phyloP scores from a whole-genome alignment of 1,284 basidiomycete genomes.

The Mrakiaceae sp. region DNA sequence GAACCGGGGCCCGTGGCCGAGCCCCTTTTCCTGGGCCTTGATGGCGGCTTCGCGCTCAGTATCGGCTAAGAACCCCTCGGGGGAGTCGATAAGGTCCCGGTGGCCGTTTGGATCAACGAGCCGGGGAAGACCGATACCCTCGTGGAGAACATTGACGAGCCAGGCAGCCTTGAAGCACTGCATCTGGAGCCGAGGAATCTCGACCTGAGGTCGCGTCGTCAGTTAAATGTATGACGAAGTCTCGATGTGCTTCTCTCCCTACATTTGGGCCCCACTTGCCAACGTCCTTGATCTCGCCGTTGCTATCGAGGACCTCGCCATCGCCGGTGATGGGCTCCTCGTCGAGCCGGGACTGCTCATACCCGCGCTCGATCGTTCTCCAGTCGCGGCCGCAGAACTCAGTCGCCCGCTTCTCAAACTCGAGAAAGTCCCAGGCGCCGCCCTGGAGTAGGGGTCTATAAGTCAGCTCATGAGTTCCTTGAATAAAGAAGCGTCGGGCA shows the following conservation, averaged over 20 bases:
- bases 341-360: constrained; percentile 43
- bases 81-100: constrained; percentile 22
- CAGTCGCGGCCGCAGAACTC: constrained; percentile 75
- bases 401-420: constrained; percentile 85
- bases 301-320: constrained; percentile 41
- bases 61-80: constrained; percentile 21
- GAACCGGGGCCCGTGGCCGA: constrained; percentile 51
- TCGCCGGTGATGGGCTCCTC: constrained; percentile 46
- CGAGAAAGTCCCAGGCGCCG: constrained; percentile 88
- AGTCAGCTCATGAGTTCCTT: constrained; percentile 31
- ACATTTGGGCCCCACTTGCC: constrained; percentile 54
- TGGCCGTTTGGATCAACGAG: constrained; percentile 67
- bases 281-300: constrained; percentile 49
- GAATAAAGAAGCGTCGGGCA: too few species aligned
- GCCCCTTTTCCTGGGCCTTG: constrained; percentile 67
- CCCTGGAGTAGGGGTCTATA: constrained; percentile 35
- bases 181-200: constrained; percentile 76
- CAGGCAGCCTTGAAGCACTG: constrained; percentile 99
- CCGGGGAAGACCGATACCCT: constrained; percentile 89
- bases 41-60: constrained; percentile 51
- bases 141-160: constrained; percentile 91
- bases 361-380: constrained; percentile 58
- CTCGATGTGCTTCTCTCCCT: not conserved
- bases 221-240: not conserved
- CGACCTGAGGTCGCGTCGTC: constrained; percentile 41